Base-by-base conservation (phyloP, 2,329 filamentous ascomycete genomes). In the Parastagonospora nodorum region DNA sequence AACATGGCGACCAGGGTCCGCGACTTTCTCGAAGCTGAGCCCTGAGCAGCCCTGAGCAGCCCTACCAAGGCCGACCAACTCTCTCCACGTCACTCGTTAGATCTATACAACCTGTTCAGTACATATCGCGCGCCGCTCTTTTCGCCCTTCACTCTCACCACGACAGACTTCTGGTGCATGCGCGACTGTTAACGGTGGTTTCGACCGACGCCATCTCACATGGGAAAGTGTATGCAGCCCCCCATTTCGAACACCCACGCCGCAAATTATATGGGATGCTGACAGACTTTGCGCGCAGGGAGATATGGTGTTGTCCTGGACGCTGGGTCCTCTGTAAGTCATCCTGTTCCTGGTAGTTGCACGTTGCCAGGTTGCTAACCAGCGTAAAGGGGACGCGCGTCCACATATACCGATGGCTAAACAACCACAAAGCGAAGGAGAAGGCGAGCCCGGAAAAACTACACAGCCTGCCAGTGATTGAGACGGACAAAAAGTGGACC, bases 231-330 rank as follows among this genome's bases (percentile, higher is more conserved):
- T 76, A 72, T 51, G 72, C 64, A 58, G 46, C 46, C 55, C 45
- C 45, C 58, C 51, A 51, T 51, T 42, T 46, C 50, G 30, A 28
- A 30, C 48, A 51, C 49, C 37, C 42, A 41, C 44, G 48, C 45
- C 43, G 44, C 50, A 15, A 42, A 39, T 19, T 39, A 29, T 33
- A 12, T 32, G 33, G 24, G 24, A 45, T 45, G 52, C 71, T 73
- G 55, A 71, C 62, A 50, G 37, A 41, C n/a, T 47, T 36, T 42
- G 56, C 50, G 40, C 54, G 37, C 53, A 83, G 81, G 81, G 80
- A 79, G 80, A 78, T 97, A 95, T 82, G 94, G 92, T 72, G 90
- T 97, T 66, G 92, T 99, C 71, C 84, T 99, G 69, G 94, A 99
- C 82, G 94, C 94, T 73, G 94, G 94, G 64, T 97, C 94, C 75